Evolutionary conservation across 805 yeast species (phyloP), one percentile per base, ranked within the genome.

Genomic region (Cyberlindnera amylophila): DNA sequence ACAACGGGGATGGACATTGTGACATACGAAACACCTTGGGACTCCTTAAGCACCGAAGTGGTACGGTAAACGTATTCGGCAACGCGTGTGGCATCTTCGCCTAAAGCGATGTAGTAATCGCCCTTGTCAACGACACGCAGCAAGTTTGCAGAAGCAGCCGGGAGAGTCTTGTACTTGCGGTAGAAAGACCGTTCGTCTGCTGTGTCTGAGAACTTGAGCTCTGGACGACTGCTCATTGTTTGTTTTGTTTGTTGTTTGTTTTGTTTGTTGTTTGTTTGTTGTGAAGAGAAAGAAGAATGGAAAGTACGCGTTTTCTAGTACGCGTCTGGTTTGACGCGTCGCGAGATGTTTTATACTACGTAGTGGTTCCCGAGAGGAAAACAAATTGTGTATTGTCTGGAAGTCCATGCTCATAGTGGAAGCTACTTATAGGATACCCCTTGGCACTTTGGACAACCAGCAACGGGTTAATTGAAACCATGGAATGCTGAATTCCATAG

Each of bases 11-110:
- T 73, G 1, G 96, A 84, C 34, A 93, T 67, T 0, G 96, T 86
- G 27, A 86, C 84, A 50, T 85, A 85, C 26, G 76, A 71, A 11
- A 73, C 62, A 35, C 70, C 67, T 43, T 73, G 72, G 13, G 73
- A 69, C 38, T 74, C 67, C 57, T 91, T 91, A 44, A 91, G 59
- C 9, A 89, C 95, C 18, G 95, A 79, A 32, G 76, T 79, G 0
- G 98, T 88, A 51, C 83, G 85, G 66, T 87, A 91, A 27, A 93
- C 80, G 42, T 74, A 69, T 49, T 89, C 95, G 3, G 97, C 96
- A 23, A 88, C 85, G 43, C 79, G 72, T 34, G 72, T 71, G 4
- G 98, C 96, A 61, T 91, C 96, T 3, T 75, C 77, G 7, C 78
- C 80, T 16, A 88, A 70, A 1, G 79, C 81, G 3, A 86, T 79